Conservation (phyloP, 2,329 filamentous ascomycete genomes). For the Aspergillus oerlinghausenensis region DNA sequence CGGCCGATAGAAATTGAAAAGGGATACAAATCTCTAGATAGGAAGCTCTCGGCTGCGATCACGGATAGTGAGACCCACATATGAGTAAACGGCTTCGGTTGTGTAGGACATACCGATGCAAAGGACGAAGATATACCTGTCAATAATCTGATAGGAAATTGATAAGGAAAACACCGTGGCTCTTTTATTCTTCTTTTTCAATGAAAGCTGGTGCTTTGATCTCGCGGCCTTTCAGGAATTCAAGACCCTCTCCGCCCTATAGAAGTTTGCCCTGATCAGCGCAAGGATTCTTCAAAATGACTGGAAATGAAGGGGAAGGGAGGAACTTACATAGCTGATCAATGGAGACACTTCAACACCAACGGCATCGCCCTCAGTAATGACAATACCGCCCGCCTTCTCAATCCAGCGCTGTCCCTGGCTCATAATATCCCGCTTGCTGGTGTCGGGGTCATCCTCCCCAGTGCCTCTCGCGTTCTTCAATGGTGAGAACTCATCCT, state of each 20-base stretch:
- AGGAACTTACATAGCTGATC: slow-evolving; percentile 82
- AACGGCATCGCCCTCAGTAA: slow-evolving; percentile 55
- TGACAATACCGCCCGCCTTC: slow-evolving; percentile 70
- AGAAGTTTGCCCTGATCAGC: slow-evolving; percentile 5
- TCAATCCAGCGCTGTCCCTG: slow-evolving; percentile 86
- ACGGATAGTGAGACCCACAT: not conserved
- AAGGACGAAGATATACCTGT: not conserved
- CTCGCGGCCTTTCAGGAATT: slow-evolving; percentile 55
- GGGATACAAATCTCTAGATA: not conserved
- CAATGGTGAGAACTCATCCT: slow-evolving; percentile 96
- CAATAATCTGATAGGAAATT: not conserved
- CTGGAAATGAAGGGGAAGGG: not conserved
- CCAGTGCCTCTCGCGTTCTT: slow-evolving; percentile 86
- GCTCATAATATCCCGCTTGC: slow-evolving; percentile 79
- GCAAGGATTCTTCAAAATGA: not conserved
- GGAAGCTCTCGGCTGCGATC: not conserved
- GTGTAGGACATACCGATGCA: not conserved
- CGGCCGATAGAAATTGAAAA: not conserved
- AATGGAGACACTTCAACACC: slow-evolving; percentile 90
- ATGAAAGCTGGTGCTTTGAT: slow-evolving; percentile 62
- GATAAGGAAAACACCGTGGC: not conserved
- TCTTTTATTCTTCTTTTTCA: slow-evolving; percentile 50
- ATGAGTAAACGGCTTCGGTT: not conserved
- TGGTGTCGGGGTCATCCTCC: slow-evolving; percentile 92
- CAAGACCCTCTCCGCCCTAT: slow-evolving; percentile 59